These are phyloP conservation scores for Pisolithus thermaeus DNA, from an alignment of 1,284 basidiomycete species.

Conservation along the genomic window DNA sequence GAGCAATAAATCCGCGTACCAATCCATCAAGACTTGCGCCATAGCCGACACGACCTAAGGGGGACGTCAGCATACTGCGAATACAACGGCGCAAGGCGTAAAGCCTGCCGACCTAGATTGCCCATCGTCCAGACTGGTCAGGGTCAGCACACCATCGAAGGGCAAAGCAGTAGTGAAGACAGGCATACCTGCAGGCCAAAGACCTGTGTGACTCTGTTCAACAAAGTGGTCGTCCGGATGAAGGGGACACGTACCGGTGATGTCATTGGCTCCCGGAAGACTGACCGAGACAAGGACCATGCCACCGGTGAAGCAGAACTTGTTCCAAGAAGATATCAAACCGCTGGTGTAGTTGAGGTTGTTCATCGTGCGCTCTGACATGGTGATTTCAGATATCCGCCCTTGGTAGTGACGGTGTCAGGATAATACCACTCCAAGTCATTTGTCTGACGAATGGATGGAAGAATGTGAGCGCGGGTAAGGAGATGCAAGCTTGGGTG, in stretches of 20 bases:
- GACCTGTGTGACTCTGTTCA: constrained; percentile 11
- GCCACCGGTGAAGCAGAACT: constrained; percentile 93
- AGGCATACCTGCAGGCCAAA: constrained; percentile 31
- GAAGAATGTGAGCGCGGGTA: not conserved
- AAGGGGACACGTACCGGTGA: constrained; percentile 48
- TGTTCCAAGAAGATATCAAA: constrained; percentile 77
- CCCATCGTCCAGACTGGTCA: constrained; percentile 55
- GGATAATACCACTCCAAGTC: constrained; percentile 78
- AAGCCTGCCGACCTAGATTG: constrained; percentile 41
- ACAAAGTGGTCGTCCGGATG: constrained; percentile 21
- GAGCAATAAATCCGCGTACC: constrained; percentile 24
- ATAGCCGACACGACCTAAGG: constrained; percentile 48
- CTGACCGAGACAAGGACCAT: constrained; percentile 67
- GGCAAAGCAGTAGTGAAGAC: not conserved
- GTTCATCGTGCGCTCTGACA: constrained; percentile 63
- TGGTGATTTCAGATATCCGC: constrained; percentile 78
- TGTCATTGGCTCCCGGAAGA: constrained; percentile 70
- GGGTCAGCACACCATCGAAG: constrained; percentile 6
- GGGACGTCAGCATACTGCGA: not conserved
- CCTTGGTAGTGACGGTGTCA: constrained; percentile 68
- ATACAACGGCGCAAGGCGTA: not conserved
- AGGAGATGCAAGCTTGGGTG: not conserved
- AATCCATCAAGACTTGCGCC: constrained; percentile 59
- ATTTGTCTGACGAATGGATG: constrained; percentile 26
- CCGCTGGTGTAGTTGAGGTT: constrained; percentile 73